Percentiles rank a stretch among this genome's conserved stretches.
Conservation (phyloP, 805 yeast genomes). For the Metschnikowia rubicola region DNA sequence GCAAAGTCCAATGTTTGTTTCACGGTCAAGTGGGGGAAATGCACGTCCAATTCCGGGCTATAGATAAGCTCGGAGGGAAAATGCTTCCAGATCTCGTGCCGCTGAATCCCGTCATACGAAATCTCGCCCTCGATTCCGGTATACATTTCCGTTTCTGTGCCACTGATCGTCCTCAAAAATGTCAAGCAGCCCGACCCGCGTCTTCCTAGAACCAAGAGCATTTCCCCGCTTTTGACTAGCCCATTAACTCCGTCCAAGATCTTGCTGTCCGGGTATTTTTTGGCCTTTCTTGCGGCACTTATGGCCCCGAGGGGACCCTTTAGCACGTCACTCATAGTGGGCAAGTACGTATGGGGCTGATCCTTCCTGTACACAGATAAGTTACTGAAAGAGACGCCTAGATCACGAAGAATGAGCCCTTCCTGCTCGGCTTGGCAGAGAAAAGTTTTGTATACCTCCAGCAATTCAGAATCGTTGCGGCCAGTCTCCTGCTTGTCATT, state of each 20-base stretch:
- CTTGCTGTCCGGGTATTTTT: constrained; percentile 8
- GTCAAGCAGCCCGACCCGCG: constrained; percentile 45
- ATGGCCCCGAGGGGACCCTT: constrained; percentile 18
- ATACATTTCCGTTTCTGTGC: constrained; percentile 27
- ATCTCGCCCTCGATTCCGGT: constrained; percentile 33
- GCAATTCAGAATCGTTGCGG: constrained; percentile 39
- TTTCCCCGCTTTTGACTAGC: constrained; percentile 15
- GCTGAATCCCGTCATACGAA: constrained; percentile 57
- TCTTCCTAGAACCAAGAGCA: constrained; percentile 27
- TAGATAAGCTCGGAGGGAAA: constrained; percentile 57
- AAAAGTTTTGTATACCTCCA: constrained; percentile 32
- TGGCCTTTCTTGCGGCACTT: constrained; percentile 6
- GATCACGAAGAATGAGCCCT: constrained; percentile 42
- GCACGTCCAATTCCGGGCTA: constrained; percentile 64
- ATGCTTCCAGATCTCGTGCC: constrained; percentile 53
- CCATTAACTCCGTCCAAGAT: constrained; percentile 14
- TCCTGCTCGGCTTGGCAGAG: constrained; percentile 41
- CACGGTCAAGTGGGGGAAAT: constrained; percentile 74
- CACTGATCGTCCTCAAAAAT: constrained; percentile 24
- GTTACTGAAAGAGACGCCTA: constrained; percentile 43
- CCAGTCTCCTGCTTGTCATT: constrained; percentile 8
- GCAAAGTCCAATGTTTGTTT: constrained; percentile 72
- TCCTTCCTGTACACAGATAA: constrained; percentile 41
- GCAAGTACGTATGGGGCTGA: constrained; percentile 41
- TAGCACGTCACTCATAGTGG: constrained; percentile 44